A percentile compares a stretch with the other conserved stretches of the same genome.
phyloP scores from a whole-genome alignment of 1,284 basidiomycete species.

The Erythrobasidium hasegawianum region DNA sequence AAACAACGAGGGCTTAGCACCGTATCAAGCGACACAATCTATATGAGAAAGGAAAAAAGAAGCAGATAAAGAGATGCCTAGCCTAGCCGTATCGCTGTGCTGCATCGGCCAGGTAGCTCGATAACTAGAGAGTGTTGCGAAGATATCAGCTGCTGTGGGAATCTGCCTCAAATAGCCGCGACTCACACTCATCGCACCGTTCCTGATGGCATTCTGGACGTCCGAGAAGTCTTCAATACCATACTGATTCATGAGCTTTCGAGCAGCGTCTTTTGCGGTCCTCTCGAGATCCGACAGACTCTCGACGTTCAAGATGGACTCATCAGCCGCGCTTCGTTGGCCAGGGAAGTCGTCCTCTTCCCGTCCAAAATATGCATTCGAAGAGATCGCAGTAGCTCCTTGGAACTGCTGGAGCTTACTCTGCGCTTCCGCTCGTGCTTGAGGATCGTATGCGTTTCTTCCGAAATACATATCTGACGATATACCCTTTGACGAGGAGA shows the following conservation, averaged over 20 bases:
- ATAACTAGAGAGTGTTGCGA: background rate
- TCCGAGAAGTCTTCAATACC: constrained; percentile 88
- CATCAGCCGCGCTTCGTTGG: constrained; percentile 50
- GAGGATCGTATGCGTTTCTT: constrained; percentile 79
- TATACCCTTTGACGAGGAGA: constrained; percentile 85
- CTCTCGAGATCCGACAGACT: constrained; percentile 61
- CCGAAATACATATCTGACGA: constrained; percentile 98
- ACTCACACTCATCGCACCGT: constrained; percentile 78
- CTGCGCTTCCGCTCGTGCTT: constrained; percentile 70
- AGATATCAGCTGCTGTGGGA: background rate
- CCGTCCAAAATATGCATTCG: constrained; percentile 90
- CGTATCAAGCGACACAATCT: too few species aligned
- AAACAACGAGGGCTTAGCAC: too few species aligned
- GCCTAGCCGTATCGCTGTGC: background rate
- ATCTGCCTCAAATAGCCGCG: background rate
- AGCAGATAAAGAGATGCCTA: too few species aligned
- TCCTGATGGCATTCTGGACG: constrained; percentile 75
- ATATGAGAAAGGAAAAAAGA: background rate
- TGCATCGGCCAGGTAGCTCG: background rate
- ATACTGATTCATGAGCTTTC: constrained; percentile 59
- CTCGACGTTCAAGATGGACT: constrained; percentile 50
- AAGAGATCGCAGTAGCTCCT: constrained; percentile 90
- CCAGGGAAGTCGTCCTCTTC: constrained; percentile 69
- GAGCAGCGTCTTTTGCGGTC: constrained; percentile 73
- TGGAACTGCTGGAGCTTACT: constrained; percentile 77